These are phyloP conservation scores for Cladosporium sp. DNA, from an alignment of 2,329 filamentous ascomycete species.

Conservation along the genomic window DNA sequence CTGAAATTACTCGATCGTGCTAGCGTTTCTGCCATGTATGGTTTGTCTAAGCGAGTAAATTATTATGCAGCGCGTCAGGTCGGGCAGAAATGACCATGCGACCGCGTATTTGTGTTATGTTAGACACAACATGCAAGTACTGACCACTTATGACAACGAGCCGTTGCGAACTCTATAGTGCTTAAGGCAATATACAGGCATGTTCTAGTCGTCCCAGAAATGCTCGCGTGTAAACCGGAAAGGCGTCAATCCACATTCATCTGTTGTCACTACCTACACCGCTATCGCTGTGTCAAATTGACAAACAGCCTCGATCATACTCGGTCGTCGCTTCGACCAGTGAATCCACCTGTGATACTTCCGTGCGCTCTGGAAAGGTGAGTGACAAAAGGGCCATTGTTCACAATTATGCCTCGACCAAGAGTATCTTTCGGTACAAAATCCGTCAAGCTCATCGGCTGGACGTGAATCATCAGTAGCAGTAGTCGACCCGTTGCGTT, in stretches of 20 bases:
- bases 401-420: too few species aligned
- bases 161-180: neutral
- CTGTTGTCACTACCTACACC: neutral
- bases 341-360: too few species aligned
- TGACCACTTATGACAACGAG: neutral
- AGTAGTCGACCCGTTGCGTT: too few species aligned
- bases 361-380: too few species aligned
- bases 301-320: neutral
- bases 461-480: too few species aligned
- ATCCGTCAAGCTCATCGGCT: too few species aligned
- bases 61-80: too few species aligned
- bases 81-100: too few species aligned
- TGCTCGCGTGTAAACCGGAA: neutral
- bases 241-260: neutral
- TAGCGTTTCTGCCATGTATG: neutral
- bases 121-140: neutral
- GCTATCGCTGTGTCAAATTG: neutral
- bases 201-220: neutral
- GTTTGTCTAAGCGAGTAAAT: neutral
- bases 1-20: neutral
- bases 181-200: neutral
- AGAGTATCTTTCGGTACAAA: too few species aligned
- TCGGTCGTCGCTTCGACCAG: neutral
- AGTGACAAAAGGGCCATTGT: too few species aligned
- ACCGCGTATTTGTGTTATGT: neutral